phyloP scores from a whole-genome alignment of 2,329 filamentous ascomycete species.

The Chrysoporthe austroafricana region DNA sequence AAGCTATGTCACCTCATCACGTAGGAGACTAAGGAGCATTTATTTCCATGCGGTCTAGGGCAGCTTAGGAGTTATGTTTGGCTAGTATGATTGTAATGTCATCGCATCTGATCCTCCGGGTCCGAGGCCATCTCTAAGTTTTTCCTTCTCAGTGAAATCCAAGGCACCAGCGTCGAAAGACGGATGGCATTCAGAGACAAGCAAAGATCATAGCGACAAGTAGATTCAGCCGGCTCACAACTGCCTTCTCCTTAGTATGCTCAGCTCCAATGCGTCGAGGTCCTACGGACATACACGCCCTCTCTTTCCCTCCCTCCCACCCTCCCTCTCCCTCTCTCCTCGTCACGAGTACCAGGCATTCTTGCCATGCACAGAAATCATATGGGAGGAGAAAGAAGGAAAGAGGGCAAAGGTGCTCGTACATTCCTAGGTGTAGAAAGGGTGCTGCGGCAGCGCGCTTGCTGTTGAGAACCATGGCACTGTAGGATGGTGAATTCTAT shows the following conservation, averaged over 20 bases:
- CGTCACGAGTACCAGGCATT: neutral
- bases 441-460: neutral
- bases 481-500: neutral
- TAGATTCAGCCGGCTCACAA: neutral
- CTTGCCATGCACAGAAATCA: neutral
- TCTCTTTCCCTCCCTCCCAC: neutral
- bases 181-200: neutral
- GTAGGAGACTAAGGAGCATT: neutral
- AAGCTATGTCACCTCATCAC: neutral
- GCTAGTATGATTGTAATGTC: neutral
- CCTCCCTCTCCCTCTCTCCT: neutral
- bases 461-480: too few relatives aligned
- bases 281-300: neutral
- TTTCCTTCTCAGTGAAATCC: neutral
- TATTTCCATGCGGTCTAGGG: too few relatives aligned
- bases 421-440: neutral
- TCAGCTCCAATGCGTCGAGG: neutral
- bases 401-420: neutral
- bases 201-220: neutral
- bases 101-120: too few relatives aligned
- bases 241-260: neutral
- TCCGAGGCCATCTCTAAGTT: neutral
- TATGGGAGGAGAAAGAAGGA: neutral
- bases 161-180: neutral
- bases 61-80: neutral